phyloP scores from a whole-genome alignment of 768 basidiomycete species.

The Cubamyces lactineus region DNA sequence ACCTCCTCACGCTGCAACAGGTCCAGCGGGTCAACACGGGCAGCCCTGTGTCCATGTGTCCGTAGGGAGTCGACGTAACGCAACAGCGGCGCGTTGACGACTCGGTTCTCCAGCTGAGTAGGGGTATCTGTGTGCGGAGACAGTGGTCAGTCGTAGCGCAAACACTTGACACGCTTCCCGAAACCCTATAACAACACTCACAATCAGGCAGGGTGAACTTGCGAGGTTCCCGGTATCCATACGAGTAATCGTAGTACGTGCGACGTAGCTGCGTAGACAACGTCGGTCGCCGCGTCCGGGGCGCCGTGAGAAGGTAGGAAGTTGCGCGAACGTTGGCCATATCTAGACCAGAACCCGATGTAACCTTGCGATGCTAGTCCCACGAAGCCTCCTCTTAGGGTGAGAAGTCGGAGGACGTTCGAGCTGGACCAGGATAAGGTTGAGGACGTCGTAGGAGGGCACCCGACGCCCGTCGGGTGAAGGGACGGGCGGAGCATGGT shows the following conservation, averaged over 20 bases:
- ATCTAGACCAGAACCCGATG: neutral
- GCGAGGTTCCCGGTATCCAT: slow-evolving; percentile 70
- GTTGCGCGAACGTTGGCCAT: slow-evolving; percentile 16
- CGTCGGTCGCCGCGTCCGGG: slow-evolving; percentile 21
- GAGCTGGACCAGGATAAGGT: slow-evolving; percentile 1
- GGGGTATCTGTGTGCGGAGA: slow-evolving; percentile 53
- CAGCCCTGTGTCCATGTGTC: slow-evolving; percentile 84
- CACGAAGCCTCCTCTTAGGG: neutral
- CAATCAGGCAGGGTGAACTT: slow-evolving; percentile 73
- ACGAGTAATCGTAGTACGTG: slow-evolving; percentile 77
- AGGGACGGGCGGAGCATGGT: slow-evolving; percentile 12
- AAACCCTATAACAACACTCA: too few relatives aligned
- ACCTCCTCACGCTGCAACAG: slow-evolving; percentile 83
- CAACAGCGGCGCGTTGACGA: slow-evolving; percentile 72
- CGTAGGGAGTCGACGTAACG: slow-evolving; percentile 90
- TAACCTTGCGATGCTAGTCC: neutral
- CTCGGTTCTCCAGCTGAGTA: slow-evolving; percentile 68
- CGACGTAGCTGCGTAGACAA: slow-evolving; percentile 14
- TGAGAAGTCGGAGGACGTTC: neutral
- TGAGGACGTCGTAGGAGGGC: neutral
- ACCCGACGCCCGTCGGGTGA: neutral
- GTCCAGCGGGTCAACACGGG: slow-evolving; percentile 86
- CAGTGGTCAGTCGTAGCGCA: neutral
- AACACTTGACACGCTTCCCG: too few relatives aligned
- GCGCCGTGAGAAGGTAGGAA: slow-evolving; percentile 18